Conservation (phyloP, 2,329 filamentous ascomycete genomes). For the Dendryphion nanum region DNA sequence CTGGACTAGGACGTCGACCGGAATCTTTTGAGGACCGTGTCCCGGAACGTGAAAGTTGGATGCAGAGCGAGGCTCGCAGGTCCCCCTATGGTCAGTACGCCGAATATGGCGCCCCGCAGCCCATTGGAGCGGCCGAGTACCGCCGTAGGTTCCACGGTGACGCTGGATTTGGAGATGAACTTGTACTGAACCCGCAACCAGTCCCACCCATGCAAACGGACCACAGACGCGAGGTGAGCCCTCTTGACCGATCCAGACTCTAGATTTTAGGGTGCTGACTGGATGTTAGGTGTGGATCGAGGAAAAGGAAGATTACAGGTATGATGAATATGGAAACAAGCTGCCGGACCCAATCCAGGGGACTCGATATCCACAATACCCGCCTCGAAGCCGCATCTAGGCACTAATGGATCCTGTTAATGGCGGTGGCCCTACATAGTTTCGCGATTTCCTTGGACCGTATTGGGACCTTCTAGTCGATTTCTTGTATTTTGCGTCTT, state of each 20-base stretch:
- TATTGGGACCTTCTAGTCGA: too few relatives aligned
- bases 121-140: conserved; percentile 27
- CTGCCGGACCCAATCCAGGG: conserved; percentile 29
- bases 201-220: conserved; percentile 27
- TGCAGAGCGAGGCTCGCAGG: conserved; percentile 25
- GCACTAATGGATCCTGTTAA: too few relatives aligned
- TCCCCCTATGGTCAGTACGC: conserved; percentile 25
- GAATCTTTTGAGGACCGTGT: conserved; percentile 37
- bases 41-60: conserved; percentile 35
- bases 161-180: conserved; percentile 36
- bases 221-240: conserved; percentile 34
- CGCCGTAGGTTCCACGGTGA: conserved; percentile 35
- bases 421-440: too few relatives aligned
- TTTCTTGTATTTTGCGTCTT: too few relatives aligned
- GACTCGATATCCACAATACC: conserved; percentile 19
- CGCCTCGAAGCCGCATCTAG: conserved; percentile 21
- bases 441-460: too few relatives aligned
- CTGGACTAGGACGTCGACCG: conserved; percentile 25
- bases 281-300: conserved; percentile 34
- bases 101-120: conserved; percentile 31
- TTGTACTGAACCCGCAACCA: conserved; percentile 38
- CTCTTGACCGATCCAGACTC: neutral
- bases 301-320: conserved; percentile 35
- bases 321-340: conserved; percentile 36
- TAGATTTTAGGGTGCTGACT: conserved; percentile 1